These are phyloP conservation scores for Perkinsus marinus DNA, from an alignment of 169 alveolate species.

Conservation along the genomic window DNA sequence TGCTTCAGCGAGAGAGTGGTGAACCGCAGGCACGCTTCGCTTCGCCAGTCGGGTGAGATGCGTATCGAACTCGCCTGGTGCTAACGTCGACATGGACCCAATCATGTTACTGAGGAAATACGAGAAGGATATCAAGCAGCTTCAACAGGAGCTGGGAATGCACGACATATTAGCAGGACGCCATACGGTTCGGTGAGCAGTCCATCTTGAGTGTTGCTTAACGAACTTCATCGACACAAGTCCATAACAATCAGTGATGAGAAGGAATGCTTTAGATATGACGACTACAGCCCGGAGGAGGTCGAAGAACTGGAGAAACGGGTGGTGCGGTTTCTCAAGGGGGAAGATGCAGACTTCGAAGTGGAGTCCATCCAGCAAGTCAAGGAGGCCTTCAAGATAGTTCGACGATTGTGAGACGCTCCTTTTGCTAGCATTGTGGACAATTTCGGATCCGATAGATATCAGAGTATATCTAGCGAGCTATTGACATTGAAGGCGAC, in stretches of 20 bases:
- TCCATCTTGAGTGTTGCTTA: too few relatives aligned
- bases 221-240: too few relatives aligned
- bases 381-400: constrained; percentile 29
- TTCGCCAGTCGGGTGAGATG: constrained; percentile 80
- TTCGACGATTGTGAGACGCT: not conserved
- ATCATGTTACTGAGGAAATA: constrained; percentile 38
- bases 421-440: not conserved
- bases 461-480: not conserved
- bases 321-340: constrained; percentile 50
- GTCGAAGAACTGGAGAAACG: constrained; percentile 40
- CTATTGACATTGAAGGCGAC: not conserved
- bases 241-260: too few relatives aligned
- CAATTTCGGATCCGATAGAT: not conserved
- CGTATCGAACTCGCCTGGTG: constrained; percentile 35
- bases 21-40: constrained; percentile 68
- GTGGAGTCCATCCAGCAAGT: constrained; percentile 60
- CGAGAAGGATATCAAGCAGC: constrained; percentile 72
- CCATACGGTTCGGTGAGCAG: constrained; percentile 42
- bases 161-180: constrained; percentile 74
- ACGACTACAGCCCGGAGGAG: constrained; percentile 69
- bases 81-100: constrained; percentile 44
- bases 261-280: constrained; percentile 37
- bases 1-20: constrained; percentile 8
- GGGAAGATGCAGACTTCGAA: constrained; percentile 62
- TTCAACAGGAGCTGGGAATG: constrained; percentile 79